Base-by-base conservation (phyloP, 2,329 filamentous ascomycete species). In the Xylaria sp. region DNA sequence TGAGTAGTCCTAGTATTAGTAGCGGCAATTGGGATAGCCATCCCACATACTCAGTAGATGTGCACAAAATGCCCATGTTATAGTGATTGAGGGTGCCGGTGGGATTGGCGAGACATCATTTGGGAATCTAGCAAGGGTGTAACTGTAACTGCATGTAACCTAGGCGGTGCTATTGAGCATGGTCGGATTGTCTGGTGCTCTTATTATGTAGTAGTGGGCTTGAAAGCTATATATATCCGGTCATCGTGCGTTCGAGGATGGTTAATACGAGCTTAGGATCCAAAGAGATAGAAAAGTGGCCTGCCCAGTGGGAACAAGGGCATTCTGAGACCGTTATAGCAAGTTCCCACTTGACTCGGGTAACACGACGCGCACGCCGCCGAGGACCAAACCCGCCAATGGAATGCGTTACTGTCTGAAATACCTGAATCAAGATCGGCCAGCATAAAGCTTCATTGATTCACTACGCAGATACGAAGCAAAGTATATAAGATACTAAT, bases 11-110 rank as follows among this genome's bases (percentile, higher is more conserved):
- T 51, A 47, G n/a, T 17, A 31, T 23, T 31, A 23, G 17, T 31
- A 28, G 33, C 43, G 42, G 35, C 35, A 43, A 38, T 59, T 12
- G 55, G 43, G 61, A 63, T 42, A 51, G 21, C 33, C 23, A 57
- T 57, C 46, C 53, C 35, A 11, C 45, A 47, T 40, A 14, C 47
- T 25, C 11, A n/a, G 7, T 40, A 47, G 17, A 33, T 35, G 57
- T 31, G 28, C 4, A 31, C 9, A 9, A 9, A 12, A 42, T 17
- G 42, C 15, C 40, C 38, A 3, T 38, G 28, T 17, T 40, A 56
- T 46, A 37, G 19, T 23, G 23, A 14, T 9, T 17, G 15, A 38
- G 33, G 35, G 28, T 21, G n/a, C 12, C 15, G 21, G 9, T 9
- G 9, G 21, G 21, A 50, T 15, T 17, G 37, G 6, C 21, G 9